Evolutionary conservation across 345 rosid genomes (phyloP), one percentile per base, ranked within the genome.

Genomic region (Psidium friedrichsthalianum): DNA sequence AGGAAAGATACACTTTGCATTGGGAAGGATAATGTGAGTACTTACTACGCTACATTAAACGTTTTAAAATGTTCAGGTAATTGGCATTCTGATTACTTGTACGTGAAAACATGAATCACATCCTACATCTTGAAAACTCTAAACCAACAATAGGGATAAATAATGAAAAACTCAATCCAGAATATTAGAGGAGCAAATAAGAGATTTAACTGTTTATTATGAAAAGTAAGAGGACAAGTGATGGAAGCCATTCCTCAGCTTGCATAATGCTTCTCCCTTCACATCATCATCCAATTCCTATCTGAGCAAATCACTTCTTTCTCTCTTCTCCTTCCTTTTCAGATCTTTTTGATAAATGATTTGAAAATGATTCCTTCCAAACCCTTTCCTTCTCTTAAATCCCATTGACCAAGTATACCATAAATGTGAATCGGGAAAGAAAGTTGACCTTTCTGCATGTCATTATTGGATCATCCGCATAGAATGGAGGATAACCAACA

Each of bases 361-460:
- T 36, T 36, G 47, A 69, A 69, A 69, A 69, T 8, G 13, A 69
- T 69, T 69, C 42, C 80, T 69, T 51, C 11, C 57, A 82, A 51
- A 29, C 42, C 6, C 42, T 53, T 51, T 82, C 44, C 84, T 27
- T 18, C 13, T 51, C 40, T 53, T 82, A n/a, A n/a, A 40, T n/a
- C 40, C 24, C 58, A 51, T 56, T 10, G 14, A 82, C 36, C 29
- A 51, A 51, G 56, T 86, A 51, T 55, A 64, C 56, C 53, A 83
- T 54, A 42, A 56, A 87, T 83, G 55, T 32, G 80, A 13, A 80
- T n/a, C 49, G 84, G 69, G 74, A 20, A 20, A 82, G 76, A 51
- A 88, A 84, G 76, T 53, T 85, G 86, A 96, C 99, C 99, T 96
- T 96, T 92, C 97, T 93, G 93, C 99, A 96, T 69, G 98, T 94